These are phyloP conservation scores for Didymosphaeria variabile DNA, from an alignment of 2,329 filamentous ascomycete genomes.

Conservation along the genomic window DNA sequence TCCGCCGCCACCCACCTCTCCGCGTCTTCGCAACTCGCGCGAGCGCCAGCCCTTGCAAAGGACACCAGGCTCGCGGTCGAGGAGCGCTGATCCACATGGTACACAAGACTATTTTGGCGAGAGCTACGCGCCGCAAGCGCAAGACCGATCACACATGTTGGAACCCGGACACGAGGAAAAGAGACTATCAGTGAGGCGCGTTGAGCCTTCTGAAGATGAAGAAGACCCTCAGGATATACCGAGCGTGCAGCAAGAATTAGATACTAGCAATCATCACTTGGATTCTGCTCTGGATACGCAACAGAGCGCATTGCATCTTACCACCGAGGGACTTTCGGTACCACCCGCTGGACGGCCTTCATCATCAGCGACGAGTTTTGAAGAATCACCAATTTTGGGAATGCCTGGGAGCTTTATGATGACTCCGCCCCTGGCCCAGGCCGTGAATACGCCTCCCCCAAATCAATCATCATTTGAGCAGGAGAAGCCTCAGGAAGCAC, in stretches of 20 bases:
- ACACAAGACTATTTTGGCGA: conserved; percentile 38
- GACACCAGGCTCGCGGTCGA: conserved; percentile 33
- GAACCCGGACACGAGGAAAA: conserved; percentile 23
- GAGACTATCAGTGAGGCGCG: conserved; percentile 15
- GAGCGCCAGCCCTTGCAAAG: conserved; percentile 41
- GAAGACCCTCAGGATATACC: background rate
- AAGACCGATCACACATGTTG: conserved; percentile 6
- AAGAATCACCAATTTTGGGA: conserved; percentile 73
- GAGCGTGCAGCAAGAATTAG: conserved; percentile 7
- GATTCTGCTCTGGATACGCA: conserved; percentile 18
- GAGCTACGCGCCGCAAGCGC: conserved; percentile 14
- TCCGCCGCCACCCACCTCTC: conserved; percentile 41
- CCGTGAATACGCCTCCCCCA: conserved; percentile 19
- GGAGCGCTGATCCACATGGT: conserved; percentile 31
- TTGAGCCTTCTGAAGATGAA: conserved; percentile 14
- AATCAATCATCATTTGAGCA: conserved; percentile 18
- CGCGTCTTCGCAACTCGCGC: conserved; percentile 46
- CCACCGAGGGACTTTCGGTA: conserved; percentile 38
- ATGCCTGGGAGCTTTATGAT: conserved; percentile 69
- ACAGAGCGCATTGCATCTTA: conserved; percentile 34
- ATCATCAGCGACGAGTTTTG: conserved; percentile 54
- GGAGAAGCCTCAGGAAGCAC: conserved; percentile 16
- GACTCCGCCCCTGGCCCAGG: conserved; percentile 46
- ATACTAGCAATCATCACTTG: conserved; percentile 18
- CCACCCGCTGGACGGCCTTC: conserved; percentile 40